Evolutionary conservation across 495 filamentous ascomycete species (phyloP).

Genomic region (Annulohypoxylon stygium): DNA sequence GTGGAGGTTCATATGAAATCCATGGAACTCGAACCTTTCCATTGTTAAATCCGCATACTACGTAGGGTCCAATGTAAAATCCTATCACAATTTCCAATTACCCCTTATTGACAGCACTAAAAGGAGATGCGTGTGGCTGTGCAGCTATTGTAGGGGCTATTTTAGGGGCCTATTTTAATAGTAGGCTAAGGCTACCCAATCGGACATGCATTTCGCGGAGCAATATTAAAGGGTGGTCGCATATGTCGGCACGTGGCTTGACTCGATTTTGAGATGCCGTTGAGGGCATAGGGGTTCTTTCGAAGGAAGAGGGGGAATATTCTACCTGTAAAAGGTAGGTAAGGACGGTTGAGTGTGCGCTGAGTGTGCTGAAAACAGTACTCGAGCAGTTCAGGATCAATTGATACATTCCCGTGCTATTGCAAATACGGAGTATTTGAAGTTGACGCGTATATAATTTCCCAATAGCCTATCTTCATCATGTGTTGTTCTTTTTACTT

Average conservation of each 20-base stretch:
- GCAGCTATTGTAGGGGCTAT: constrained; percentile 4
- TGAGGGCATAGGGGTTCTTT: constrained; percentile 1
- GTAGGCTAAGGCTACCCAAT: constrained; percentile 15
- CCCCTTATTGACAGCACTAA: background rate
- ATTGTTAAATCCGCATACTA: constrained; percentile 7
- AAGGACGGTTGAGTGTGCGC: background rate
- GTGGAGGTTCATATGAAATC: constrained; percentile 4
- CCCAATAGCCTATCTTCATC: constrained; percentile 4
- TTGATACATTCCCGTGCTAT: background rate
- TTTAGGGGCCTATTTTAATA: background rate
- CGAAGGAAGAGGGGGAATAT: background rate
- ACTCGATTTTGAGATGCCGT: constrained; percentile 8
- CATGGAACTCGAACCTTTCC: background rate
- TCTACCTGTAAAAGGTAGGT: constrained; percentile 4
- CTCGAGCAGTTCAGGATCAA: background rate
- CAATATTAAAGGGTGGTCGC: constrained; percentile 36
- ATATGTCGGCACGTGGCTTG: constrained; percentile 23
- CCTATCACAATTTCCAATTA: constrained; percentile 8
- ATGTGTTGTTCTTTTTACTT: constrained; percentile 1
- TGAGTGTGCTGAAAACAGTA: background rate
- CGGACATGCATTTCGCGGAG: background rate
- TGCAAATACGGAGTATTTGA: background rate
- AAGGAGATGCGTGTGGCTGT: constrained; percentile 25
- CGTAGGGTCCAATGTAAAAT: constrained; percentile 3
- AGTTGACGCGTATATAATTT: background rate